A percentile compares a stretch with the other conserved stretches of the same genome.
Evolutionary conservation across 495 filamentous ascomycete species (phyloP).

Genomic region (Aspergillus diversus): DNA sequence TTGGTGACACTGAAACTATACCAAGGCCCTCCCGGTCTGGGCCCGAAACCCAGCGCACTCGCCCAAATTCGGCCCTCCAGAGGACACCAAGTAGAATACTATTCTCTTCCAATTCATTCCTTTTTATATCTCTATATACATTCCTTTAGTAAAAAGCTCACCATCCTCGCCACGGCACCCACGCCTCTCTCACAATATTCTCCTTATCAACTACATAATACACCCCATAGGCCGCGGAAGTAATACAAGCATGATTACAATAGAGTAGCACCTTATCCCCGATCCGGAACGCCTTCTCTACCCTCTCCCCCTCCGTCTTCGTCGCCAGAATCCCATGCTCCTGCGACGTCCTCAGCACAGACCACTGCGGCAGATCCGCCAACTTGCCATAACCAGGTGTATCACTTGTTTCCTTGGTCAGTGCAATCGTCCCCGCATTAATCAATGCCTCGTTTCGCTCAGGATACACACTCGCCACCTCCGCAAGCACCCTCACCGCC

Average conservation of each 20-base stretch:
- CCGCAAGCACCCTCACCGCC: slow-evolving; percentile 23
- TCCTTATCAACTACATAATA: slow-evolving; percentile 21
- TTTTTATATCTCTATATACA: too few species aligned
- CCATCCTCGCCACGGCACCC: slow-evolving; percentile 39
- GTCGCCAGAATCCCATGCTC: slow-evolving; percentile 64
- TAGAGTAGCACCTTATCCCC: slow-evolving; percentile 34
- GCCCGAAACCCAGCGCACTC: too few species aligned
- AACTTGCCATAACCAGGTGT: slow-evolving; percentile 17
- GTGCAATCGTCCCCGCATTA: slow-evolving; percentile 28
- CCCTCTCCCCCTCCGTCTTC: slow-evolving; percentile 12
- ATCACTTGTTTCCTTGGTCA: slow-evolving; percentile 24
- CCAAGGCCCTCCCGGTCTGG: too few species aligned
- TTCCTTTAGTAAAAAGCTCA: background rate
- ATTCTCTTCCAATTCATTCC: too few species aligned
- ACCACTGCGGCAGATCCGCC: slow-evolving; percentile 50
- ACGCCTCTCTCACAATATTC: slow-evolving; percentile 34
- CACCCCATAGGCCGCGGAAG: slow-evolving; percentile 7
- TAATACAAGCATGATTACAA: slow-evolving; percentile 39
- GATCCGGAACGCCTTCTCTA: slow-evolving; percentile 28
- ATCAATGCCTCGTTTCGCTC: slow-evolving; percentile 33
- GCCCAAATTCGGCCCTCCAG: too few species aligned
- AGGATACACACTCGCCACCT: slow-evolving; percentile 32
- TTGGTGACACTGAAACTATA: too few species aligned
- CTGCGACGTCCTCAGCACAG: slow-evolving; percentile 64
- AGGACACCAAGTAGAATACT: too few species aligned